Conservation (phyloP, 192 early-diverging fungal species). For the Dimargaris xerosporica region DNA sequence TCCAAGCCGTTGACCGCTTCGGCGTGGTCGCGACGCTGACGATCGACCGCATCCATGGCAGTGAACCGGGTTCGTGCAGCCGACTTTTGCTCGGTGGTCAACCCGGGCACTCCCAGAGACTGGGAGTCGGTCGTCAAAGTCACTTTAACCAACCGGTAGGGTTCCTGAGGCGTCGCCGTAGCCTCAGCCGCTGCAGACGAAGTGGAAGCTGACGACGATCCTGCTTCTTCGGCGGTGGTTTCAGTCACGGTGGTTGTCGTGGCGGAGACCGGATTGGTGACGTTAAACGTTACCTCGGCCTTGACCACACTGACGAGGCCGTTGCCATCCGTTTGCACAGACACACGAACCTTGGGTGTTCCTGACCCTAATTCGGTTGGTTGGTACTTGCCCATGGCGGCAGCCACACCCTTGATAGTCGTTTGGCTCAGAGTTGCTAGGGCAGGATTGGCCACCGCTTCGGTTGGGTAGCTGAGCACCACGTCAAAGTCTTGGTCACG, state of each 20-base stretch:
- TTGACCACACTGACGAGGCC: conserved; percentile 47
- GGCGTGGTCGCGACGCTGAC: conserved; percentile 48
- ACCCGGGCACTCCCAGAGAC: conserved; percentile 19
- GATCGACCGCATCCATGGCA: conserved; percentile 61
- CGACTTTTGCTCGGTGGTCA: conserved; percentile 17
- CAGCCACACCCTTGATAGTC: conserved; percentile 51
- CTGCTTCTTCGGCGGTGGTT: conserved; percentile 12
- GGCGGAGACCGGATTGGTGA: conserved; percentile 26
- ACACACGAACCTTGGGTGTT: conserved; percentile 69
- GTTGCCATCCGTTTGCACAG: conserved; percentile 65
- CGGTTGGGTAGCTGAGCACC: not conserved
- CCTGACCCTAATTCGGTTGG: conserved; percentile 27
- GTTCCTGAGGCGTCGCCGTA: not conserved
- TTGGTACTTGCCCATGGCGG: conserved; percentile 49
- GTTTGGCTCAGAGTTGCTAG: conserved; percentile 37
- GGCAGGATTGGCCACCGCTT: not conserved
- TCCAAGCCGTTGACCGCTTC: conserved; percentile 81
- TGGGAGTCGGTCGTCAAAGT: conserved; percentile 16
- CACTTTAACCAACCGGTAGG: conserved; percentile 14
- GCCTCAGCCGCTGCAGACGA: not conserved
- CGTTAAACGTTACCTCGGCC: conserved; percentile 34
- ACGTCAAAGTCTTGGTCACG: not conserved
- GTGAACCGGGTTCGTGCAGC: conserved; percentile 30
- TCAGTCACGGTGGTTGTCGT: conserved; percentile 30
- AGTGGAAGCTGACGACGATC: not conserved